Evolutionary conservation across 495 filamentous ascomycete species (phyloP).

Genomic region (Viridothelium virens): DNA sequence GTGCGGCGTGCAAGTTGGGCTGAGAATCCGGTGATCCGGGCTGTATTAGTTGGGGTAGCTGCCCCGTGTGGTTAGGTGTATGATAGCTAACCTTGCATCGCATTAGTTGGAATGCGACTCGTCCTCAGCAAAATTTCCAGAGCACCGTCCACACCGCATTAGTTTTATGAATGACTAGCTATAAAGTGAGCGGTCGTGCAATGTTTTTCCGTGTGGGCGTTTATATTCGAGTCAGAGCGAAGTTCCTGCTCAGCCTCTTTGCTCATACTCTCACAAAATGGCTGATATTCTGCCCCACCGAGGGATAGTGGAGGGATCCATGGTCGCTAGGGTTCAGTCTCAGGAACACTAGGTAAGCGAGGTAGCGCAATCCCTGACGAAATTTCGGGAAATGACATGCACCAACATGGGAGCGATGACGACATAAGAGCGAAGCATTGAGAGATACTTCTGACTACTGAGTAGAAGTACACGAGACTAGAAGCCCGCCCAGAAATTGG

Average conservation of each 20-base stretch:
- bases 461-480: neutral
- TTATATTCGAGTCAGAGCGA: neutral
- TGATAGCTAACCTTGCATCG: neutral
- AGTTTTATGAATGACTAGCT: neutral
- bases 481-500: neutral
- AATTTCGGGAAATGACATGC: neutral
- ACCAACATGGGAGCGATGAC: neutral
- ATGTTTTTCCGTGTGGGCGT: neutral
- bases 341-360: neutral
- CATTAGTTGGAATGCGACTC: neutral
- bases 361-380: neutral
- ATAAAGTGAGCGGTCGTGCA: neutral
- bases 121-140: neutral
- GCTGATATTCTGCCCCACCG: neutral
- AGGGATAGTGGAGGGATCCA: neutral
- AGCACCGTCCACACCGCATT: neutral
- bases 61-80: constrained; percentile 4
- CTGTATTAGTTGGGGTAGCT: neutral
- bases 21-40: no score
- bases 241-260: neutral
- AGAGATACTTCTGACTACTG: neutral
- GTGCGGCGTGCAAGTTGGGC: neutral
- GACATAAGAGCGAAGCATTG: neutral
- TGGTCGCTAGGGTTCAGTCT: no score
- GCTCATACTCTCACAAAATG: neutral